phyloP scores from a whole-genome alignment of 441 rosid genomes.

The Lepidium campestre region DNA sequence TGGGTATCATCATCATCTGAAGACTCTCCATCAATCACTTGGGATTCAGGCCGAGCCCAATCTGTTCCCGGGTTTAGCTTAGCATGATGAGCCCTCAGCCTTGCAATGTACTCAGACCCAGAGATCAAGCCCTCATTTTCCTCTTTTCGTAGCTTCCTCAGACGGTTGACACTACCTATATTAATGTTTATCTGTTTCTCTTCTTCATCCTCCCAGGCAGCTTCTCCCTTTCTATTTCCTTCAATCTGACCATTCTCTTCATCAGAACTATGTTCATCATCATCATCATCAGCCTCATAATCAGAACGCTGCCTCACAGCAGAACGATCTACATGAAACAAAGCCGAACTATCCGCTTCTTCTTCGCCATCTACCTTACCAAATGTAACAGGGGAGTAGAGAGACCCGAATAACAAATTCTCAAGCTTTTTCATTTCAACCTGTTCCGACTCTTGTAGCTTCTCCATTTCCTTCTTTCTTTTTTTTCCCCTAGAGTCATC shows the following conservation, averaged over 20 bases:
- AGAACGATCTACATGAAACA: conserved; percentile 55
- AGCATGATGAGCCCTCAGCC: conserved; percentile 80
- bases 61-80: conserved; percentile 83
- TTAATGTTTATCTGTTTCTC: conserved; percentile 49
- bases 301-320: conserved; percentile 30
- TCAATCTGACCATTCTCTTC: conserved; percentile 33
- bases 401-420: conserved; percentile 66
- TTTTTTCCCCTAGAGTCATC: conserved; percentile 36
- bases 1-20: conserved; percentile 53
- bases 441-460: conserved; percentile 39
- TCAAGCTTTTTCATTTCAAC: conserved; percentile 71
- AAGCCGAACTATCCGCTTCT: conserved; percentile 34
- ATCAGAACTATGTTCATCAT: conserved; percentile 26
- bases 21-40: conserved; percentile 24
- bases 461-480: conserved; percentile 50
- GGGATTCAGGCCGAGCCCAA: conserved; percentile 62
- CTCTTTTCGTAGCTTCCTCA: conserved; percentile 82
- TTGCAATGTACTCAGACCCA: conserved; percentile 63
- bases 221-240: conserved; percentile 30
- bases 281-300: conserved; percentile 32
- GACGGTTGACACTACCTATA: conserved; percentile 58
- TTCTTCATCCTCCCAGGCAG: conserved; percentile 91
- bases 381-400: conserved; percentile 67
- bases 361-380: conserved; percentile 41
- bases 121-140: conserved; percentile 66